Evolutionary conservation across 805 yeast species (phyloP), one percentile per base, ranked within the genome.

Genomic region (Candida cerambycidarum): DNA sequence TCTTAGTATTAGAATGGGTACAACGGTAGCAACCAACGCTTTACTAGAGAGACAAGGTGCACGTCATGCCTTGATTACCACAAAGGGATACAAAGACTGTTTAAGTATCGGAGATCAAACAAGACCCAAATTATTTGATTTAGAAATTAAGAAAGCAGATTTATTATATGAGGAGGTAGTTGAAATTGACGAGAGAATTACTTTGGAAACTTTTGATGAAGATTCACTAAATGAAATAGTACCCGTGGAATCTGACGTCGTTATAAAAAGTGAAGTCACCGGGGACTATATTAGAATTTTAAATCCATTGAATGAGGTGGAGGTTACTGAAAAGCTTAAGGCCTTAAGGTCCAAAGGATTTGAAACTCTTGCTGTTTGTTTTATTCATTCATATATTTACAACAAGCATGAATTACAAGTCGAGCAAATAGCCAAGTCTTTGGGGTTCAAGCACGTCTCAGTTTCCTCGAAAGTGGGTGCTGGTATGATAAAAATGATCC

Each of bases 371-470:
- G 75, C 73, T 4, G 54, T 69, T 18, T 66, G 70, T 40, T 58
- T 69, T 37, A 52, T 70, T 41, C 73, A 69, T 50, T 63, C 74
- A 1, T 70, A 68, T 46, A 62, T 70, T 3, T 69, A 47, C 42
- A 73, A 73, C 0, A 59, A 57, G 10, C 75, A 69, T 46, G 96
- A 88, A 59, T 50, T 42, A 31, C 25, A 37, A 21, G 58, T 51
- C 2, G 62, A 56, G 3, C 50, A 47, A 32, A 69, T 83, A 28
- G 95, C 96, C 0, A 47, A 62, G 23, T 70, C 75, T 42, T 56
- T 85, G 11, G 95, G 95, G 1, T 87, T 87, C 57, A 54, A 65
- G 1, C 82, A 84, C 56, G 71, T 88, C 24, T 83, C 92, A 0
- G 65, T 85, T 12, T 85, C 93, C 0, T 76, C 80, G 17, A 76